These are phyloP conservation scores for Penicillium psychrosexuale DNA, from an alignment of 2,329 filamentous ascomycete genomes.

Conservation along the genomic window DNA sequence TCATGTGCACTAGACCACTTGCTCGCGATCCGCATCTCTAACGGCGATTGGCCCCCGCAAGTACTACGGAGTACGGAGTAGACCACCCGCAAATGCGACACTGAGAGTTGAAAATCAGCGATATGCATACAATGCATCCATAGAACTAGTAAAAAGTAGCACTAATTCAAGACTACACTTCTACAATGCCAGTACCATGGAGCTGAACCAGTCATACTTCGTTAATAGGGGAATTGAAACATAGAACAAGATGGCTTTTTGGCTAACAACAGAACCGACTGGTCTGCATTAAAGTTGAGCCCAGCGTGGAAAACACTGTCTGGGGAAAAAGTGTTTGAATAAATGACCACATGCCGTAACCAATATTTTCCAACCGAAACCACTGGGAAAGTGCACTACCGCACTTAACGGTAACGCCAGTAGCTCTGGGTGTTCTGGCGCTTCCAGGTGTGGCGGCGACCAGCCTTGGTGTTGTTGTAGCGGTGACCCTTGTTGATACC, in stretches of 20 bases:
- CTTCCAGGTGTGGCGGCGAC: constrained; percentile 99
- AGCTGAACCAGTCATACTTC: constrained; percentile 38
- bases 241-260: constrained; percentile 37
- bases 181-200: constrained; percentile 16
- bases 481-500: constrained; percentile 99
- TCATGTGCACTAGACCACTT: not conserved
- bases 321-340: constrained; percentile 32
- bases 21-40: not conserved
- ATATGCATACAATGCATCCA: not conserved
- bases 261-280: constrained; percentile 38
- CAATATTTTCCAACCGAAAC: constrained; percentile 32
- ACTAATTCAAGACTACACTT: not conserved
- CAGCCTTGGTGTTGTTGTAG: constrained; percentile 97
- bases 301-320: constrained; percentile 28
- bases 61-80: not conserved
- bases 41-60: not conserved
- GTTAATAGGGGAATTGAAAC: constrained; percentile 34
- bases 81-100: too few species aligned
- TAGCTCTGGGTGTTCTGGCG: constrained; percentile 98
- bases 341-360: constrained; percentile 36
- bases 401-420: constrained; percentile 84
- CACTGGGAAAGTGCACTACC: constrained; percentile 26
- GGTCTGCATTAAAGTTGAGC: constrained; percentile 39
- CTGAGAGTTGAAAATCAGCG: not conserved
- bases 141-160: not conserved